Percentiles rank a stretch among this genome's conserved stretches.
Evolutionary conservation across 371 early-diverging fungal genomes (phyloP).

Genomic region (Mortierella sp.): DNA sequence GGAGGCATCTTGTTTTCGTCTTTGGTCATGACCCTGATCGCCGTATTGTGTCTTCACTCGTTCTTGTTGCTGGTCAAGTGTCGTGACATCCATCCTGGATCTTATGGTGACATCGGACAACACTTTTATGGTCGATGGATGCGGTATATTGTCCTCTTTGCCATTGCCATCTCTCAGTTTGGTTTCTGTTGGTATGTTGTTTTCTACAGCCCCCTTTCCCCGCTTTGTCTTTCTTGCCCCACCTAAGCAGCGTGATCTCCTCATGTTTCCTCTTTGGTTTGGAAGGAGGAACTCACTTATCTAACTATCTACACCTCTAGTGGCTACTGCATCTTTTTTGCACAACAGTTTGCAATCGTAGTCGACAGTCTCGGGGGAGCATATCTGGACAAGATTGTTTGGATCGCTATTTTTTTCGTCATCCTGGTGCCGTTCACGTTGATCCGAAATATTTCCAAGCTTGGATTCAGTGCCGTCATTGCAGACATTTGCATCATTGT

Average conservation of each 20-base stretch:
- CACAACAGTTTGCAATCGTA: conserved; percentile 9
- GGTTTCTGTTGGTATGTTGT: conserved; percentile 89
- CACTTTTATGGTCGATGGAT: conserved; percentile 79
- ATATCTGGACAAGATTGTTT: conserved; percentile 33
- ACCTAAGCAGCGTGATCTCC: no score
- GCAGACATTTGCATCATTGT: conserved; percentile 85
- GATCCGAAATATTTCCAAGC: conserved; percentile 84
- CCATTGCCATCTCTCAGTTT: conserved; percentile 84
- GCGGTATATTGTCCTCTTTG: conserved; percentile 74
- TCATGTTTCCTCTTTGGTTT: no score
- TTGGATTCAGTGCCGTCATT: conserved; percentile 81
- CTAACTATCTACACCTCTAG: not conserved
- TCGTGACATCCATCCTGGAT: conserved; percentile 67
- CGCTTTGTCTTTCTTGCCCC: no score
- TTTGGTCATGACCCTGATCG: conserved; percentile 65
- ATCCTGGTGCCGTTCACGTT: conserved; percentile 81
- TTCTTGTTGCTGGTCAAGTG: conserved; percentile 70
- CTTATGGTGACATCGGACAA: conserved; percentile 90
- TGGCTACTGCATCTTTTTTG: conserved; percentile 7
- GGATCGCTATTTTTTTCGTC: conserved; percentile 66
- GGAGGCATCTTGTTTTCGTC: conserved; percentile 76
- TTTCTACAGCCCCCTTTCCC: no score
- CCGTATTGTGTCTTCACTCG: conserved; percentile 67
- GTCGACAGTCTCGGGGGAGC: conserved; percentile 1
- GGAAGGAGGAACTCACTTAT: not conserved